Percentiles rank a stretch among this genome's conserved stretches.
These are phyloP conservation scores for Hypoxylon crocopeplum DNA, from an alignment of 495 filamentous ascomycete genomes.

Conservation along the genomic window DNA sequence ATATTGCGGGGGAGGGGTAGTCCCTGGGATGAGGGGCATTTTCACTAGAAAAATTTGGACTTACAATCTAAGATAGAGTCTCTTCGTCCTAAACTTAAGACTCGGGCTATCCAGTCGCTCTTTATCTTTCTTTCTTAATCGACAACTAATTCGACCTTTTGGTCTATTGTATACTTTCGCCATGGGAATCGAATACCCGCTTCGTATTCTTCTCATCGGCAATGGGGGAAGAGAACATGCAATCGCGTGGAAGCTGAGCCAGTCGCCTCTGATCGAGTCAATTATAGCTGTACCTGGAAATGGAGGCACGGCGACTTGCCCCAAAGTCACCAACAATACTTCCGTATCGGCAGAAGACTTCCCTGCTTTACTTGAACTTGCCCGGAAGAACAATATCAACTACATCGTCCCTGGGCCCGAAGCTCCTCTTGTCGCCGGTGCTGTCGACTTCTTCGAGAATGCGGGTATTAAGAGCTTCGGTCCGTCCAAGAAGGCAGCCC, in stretches of 20 bases:
- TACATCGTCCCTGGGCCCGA: conserved; percentile 92
- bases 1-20: conserved; percentile 49
- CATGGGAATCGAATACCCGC: conserved; percentile 40
- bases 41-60: too few relatives aligned
- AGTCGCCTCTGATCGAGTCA: conserved; percentile 71
- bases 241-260: conserved; percentile 89
- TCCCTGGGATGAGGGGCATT: not conserved
- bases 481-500: conserved; percentile 82
- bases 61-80: too few relatives aligned
- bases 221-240: conserved; percentile 95
- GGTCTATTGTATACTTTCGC: conserved; percentile 2
- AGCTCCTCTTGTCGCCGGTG: conserved; percentile 90
- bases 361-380: conserved; percentile 74
- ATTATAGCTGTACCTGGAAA: conserved; percentile 82
- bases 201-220: conserved; percentile 82
- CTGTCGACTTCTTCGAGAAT: conserved; percentile 81
- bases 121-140: not conserved
- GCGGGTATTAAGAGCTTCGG: conserved; percentile 85
- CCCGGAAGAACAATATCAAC: conserved; percentile 75
- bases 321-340: conserved; percentile 76
- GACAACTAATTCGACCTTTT: conserved; percentile 11
- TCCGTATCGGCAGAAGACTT: conserved; percentile 75
- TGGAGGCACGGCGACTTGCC: conserved; percentile 79
- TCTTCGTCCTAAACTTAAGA: conserved; percentile 1
- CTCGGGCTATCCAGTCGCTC: not conserved